Percentiles rank a stretch among this genome's conserved stretches.
phyloP scores from a whole-genome alignment of 495 filamentous ascomycete genomes.

The Clohesyomyces aquaticus region DNA sequence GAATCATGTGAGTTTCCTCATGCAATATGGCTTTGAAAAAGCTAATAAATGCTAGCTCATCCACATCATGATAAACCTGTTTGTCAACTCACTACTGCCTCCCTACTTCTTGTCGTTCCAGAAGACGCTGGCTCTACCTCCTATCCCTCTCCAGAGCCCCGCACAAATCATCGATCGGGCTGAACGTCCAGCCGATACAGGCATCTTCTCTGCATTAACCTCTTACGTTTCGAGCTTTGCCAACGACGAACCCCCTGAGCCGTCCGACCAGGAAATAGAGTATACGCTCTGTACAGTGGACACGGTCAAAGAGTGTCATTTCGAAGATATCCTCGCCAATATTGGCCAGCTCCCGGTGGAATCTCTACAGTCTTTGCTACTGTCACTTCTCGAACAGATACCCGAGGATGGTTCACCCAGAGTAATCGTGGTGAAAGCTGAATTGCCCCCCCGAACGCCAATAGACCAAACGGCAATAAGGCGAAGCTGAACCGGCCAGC shows the following conservation, averaged over 20 bases:
- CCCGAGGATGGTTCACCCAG: slow-evolving; percentile 81
- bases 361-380: slow-evolving; percentile 68
- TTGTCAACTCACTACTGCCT: slow-evolving; percentile 91
- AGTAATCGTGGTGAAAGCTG: slow-evolving; percentile 86
- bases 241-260: slow-evolving; percentile 95
- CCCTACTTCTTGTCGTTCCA: slow-evolving; percentile 76
- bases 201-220: slow-evolving; percentile 89
- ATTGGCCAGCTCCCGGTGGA: slow-evolving; percentile 73
- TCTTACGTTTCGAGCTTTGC: slow-evolving; percentile 98
- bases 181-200: slow-evolving; percentile 72
- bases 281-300: slow-evolving; percentile 93
- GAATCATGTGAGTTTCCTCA: slow-evolving; percentile 68
- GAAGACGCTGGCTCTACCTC: slow-evolving; percentile 71
- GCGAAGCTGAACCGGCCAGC: slow-evolving; percentile 55
- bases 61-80: slow-evolving; percentile 91
- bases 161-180: slow-evolving; percentile 91
- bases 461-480: slow-evolving; percentile 62
- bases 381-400: slow-evolving; percentile 76
- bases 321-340: slow-evolving; percentile 81
- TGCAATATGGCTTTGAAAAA: neutral
- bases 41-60: slow-evolving; percentile 63
- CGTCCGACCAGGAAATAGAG: slow-evolving; percentile 94
- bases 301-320: slow-evolving; percentile 85
- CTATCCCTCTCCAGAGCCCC: slow-evolving; percentile 88
- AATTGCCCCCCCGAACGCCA: slow-evolving; percentile 58